These are phyloP conservation scores for Boletellus ananiceps DNA, from an alignment of 768 basidiomycete species.

Conservation along the genomic window DNA sequence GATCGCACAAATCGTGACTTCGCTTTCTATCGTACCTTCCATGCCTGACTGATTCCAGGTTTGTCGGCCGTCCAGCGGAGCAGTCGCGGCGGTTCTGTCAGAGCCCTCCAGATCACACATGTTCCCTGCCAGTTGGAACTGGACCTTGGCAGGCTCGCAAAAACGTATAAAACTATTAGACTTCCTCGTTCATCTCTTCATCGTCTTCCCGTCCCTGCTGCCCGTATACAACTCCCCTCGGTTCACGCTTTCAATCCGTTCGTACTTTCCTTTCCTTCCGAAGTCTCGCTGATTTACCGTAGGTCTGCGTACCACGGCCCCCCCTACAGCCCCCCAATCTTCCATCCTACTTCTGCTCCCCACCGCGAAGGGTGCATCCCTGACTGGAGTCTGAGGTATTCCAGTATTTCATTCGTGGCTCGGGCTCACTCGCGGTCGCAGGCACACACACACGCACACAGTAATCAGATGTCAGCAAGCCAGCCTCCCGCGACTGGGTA, in stretches of 20 bases:
- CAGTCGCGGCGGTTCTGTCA: neutral
- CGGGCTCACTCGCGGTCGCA: neutral
- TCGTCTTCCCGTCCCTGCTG: neutral
- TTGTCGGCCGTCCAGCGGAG: neutral
- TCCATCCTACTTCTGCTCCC: too few species aligned
- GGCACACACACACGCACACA: neutral
- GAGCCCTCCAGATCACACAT: neutral
- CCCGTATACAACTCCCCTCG: too few species aligned
- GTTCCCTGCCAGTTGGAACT: neutral
- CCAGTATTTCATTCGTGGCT: neutral
- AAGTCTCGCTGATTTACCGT: neutral
- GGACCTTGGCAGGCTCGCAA: neutral
- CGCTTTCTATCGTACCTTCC: too few species aligned
- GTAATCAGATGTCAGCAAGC: too few species aligned
- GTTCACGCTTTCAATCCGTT: neutral
- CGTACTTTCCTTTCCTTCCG: neutral
- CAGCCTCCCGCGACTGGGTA: neutral
- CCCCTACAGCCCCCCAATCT: too few species aligned
- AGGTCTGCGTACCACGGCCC: too few species aligned
- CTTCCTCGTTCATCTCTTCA: too few species aligned
- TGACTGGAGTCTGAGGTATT: neutral
- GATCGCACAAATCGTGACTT: too few species aligned
- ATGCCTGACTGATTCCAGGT: neutral
- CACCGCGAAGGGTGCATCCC: neutral
- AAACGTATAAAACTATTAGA: too few species aligned